These are phyloP conservation scores for Monilinia laxa DNA, from an alignment of 2,329 filamentous ascomycete genomes.

Conservation along the genomic window DNA sequence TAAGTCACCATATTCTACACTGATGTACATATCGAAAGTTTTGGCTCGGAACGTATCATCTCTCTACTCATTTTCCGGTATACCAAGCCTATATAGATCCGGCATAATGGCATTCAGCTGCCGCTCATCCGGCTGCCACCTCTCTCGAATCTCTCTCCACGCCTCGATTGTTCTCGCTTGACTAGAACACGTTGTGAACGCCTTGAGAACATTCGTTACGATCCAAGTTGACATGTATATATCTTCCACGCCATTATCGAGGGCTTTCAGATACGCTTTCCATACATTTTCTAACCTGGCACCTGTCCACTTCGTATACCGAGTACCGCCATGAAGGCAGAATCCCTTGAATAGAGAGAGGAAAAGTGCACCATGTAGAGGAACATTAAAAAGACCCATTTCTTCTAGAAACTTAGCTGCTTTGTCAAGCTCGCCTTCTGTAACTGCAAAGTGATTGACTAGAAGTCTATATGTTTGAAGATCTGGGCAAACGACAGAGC, in stretches of 20 bases:
- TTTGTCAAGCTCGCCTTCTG: slow-evolving; percentile 68
- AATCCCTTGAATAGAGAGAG: slow-evolving; percentile 83
- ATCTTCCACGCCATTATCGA: slow-evolving; percentile 47
- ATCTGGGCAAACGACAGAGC: slow-evolving; percentile 68
- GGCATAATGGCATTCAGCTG: slow-evolving; percentile 39
- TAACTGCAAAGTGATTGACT: slow-evolving; percentile 69
- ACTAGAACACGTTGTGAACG: slow-evolving; percentile 54
- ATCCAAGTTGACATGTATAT: slow-evolving; percentile 61
- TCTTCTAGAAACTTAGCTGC: slow-evolving; percentile 73
- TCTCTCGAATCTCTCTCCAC: slow-evolving; percentile 39
- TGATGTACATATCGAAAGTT: slow-evolving; percentile 1
- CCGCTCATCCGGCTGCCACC: slow-evolving; percentile 37
- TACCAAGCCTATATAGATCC: slow-evolving; percentile 25
- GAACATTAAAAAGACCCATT: slow-evolving; percentile 69
- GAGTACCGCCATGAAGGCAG: slow-evolving; percentile 64
- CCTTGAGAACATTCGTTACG: slow-evolving; percentile 58
- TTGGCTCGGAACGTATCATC: not conserved
- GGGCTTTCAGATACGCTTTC: slow-evolving; percentile 58
- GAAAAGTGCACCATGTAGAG: slow-evolving; percentile 74
- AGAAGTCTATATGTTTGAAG: slow-evolving; percentile 77
- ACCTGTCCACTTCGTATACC: slow-evolving; percentile 69
- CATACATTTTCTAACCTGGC: slow-evolving; percentile 68
- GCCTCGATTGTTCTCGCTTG: slow-evolving; percentile 34
- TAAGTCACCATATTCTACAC: slow-evolving; percentile 14
- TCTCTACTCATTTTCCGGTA: slow-evolving; percentile 8